A percentile compares a stretch with the other conserved stretches of the same genome.
Evolutionary conservation across 2,329 filamentous ascomycete genomes (phyloP).

Genomic region (Colletotrichum sp.): DNA sequence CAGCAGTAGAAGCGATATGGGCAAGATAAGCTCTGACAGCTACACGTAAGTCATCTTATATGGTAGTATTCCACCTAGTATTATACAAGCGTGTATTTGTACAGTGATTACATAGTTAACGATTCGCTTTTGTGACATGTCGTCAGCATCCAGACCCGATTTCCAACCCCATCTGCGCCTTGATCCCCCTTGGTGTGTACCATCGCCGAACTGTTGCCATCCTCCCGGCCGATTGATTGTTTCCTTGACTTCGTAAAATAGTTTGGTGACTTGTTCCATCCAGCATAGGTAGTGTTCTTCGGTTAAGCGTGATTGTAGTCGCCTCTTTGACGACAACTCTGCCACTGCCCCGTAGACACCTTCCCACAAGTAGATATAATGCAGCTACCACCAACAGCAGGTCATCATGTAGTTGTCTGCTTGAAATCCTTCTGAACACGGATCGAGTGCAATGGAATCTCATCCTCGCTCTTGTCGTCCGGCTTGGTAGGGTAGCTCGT

Average conservation of each 20-base stretch:
- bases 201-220: not conserved
- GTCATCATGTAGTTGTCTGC: constrained; percentile 23
- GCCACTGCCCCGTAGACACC: not conserved
- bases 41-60: not conserved
- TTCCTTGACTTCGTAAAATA: not conserved
- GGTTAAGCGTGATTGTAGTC: not conserved
- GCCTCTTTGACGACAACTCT: not conserved
- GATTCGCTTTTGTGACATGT: not conserved
- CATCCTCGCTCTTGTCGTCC: constrained; percentile 35
- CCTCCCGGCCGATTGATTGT: not conserved
- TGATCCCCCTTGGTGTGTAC: not conserved
- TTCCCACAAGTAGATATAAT: no score
- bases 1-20: not conserved
- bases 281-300: not conserved
- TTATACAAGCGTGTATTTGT: not conserved
- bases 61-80: not conserved
- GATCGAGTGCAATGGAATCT: constrained; percentile 43
- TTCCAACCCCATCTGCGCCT: not conserved
- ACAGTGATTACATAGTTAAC: not conserved
- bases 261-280: not conserved
- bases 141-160: not conserved
- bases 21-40: not conserved
- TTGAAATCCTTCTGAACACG: constrained; percentile 41
- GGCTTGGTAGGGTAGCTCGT: constrained; percentile 32
- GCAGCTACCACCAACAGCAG: not conserved